These are phyloP conservation scores for Neostapfia colusana DNA, from an alignment of 176 grass and related monocot genomes.

Conservation along the genomic window DNA sequence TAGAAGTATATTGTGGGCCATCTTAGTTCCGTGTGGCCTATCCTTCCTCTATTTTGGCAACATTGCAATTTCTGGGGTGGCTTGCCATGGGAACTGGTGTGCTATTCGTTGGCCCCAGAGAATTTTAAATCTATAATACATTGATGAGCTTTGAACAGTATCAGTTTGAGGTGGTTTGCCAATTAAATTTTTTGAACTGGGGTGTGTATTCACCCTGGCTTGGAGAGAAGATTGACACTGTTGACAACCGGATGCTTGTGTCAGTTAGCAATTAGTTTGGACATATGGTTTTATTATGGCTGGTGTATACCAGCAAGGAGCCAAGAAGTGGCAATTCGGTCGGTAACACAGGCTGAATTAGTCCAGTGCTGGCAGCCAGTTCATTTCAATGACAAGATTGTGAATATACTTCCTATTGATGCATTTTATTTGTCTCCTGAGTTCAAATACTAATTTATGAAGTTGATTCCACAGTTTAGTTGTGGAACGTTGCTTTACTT, in stretches of 20 bases:
- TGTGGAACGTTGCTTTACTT: not conserved
- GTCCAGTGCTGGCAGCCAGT: not conserved
- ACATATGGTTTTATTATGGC: not conserved
- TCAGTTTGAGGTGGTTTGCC: not conserved
- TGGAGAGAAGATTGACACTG: not conserved
- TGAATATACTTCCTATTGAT: not conserved
- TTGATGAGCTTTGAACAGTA: not conserved
- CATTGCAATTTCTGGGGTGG: conserved; percentile 5
- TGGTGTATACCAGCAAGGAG: not conserved
- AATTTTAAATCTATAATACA: not conserved
- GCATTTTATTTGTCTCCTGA: not conserved
- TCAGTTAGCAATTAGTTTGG: not conserved
- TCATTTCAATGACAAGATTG: not conserved
- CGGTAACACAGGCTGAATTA: not conserved
- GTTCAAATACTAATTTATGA: not conserved
- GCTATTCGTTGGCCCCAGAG: not conserved
- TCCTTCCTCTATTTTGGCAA: not conserved
- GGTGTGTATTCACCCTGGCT: not conserved
- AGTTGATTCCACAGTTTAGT: not conserved
- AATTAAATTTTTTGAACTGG: not conserved
- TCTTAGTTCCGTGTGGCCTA: conserved; percentile 22
- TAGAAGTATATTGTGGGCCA: conserved; percentile 7
- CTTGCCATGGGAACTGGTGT: not conserved
- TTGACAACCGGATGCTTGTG: not conserved
- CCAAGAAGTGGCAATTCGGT: not conserved